A percentile compares a stretch with the other conserved stretches of the same genome.
These are phyloP conservation scores for Solanum aculeatissimum DNA, from an alignment of 305 asterid species.

Conservation along the genomic window DNA sequence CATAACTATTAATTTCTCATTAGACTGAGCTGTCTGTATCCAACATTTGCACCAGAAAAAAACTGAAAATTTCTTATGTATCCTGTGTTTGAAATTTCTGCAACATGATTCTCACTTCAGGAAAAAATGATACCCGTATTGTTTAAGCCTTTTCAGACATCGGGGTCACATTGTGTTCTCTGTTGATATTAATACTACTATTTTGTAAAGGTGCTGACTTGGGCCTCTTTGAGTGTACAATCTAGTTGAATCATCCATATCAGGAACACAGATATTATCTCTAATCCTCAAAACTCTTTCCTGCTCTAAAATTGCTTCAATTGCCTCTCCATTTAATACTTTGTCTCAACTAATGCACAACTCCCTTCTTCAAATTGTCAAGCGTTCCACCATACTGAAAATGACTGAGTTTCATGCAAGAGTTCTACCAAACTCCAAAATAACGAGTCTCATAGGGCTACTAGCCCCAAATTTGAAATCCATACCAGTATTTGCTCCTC, in stretches of 20 bases:
- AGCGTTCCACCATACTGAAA: neutral
- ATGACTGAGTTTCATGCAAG: neutral
- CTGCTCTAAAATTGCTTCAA: neutral
- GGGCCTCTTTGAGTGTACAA: neutral
- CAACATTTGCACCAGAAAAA: neutral
- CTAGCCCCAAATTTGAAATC: neutral
- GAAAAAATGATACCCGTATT: neutral
- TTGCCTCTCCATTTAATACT: neutral
- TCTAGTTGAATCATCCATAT: neutral
- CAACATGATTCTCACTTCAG: neutral
- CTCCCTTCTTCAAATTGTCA: neutral
- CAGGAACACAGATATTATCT: neutral
- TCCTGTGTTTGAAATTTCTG: neutral
- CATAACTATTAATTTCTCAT: neutral
- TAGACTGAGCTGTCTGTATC: neutral
- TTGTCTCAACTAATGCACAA: neutral
- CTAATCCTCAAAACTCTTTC: neutral
- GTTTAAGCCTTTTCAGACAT: neutral
- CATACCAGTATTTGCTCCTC: neutral
- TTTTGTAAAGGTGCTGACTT: neutral
- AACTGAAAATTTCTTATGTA: neutral
- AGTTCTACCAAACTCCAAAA: neutral
- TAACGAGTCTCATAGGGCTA: neutral
- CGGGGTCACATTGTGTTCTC: neutral
- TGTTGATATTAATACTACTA: neutral